A percentile compares a stretch with the other conserved stretches of the same genome.
Evolutionary conservation across 106 monocot species (phyloP).

Genomic region (Acanthochlamys bracteata): DNA sequence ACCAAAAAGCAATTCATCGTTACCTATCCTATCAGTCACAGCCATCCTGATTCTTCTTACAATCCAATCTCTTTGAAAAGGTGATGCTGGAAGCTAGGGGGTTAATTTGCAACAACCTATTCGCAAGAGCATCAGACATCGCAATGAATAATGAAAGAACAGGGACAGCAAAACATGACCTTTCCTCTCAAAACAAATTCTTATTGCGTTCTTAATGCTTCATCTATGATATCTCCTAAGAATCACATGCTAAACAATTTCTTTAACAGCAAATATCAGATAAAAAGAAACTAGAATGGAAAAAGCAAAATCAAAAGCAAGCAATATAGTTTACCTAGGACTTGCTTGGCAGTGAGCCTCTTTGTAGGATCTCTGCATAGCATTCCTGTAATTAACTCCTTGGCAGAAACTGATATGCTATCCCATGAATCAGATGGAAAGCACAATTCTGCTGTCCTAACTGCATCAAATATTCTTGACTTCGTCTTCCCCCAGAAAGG

Average conservation of each 20-base stretch:
- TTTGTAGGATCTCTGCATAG: conserved; percentile 53
- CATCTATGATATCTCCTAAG: not conserved
- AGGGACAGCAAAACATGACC: too few species aligned
- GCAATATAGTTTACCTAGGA: conserved; percentile 42
- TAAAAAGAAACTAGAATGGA: not conserved
- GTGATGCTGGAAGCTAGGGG: too few species aligned
- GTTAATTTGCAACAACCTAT: too few species aligned
- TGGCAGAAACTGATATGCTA: conserved; percentile 57
- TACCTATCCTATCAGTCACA: too few species aligned
- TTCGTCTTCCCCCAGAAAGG: conserved; percentile 98
- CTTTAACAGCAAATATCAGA: too few species aligned
- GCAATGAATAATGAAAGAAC: too few species aligned
- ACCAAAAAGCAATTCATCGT: too few species aligned
- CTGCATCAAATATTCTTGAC: conserved; percentile 77
- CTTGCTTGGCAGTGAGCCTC: conserved; percentile 56
- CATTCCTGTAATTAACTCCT: conserved; percentile 68
- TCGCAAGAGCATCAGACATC: too few species aligned
- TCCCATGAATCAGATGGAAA: conserved; percentile 82
- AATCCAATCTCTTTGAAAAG: too few species aligned
- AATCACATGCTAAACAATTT: not conserved
- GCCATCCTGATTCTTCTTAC: too few species aligned
- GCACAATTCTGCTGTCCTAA: conserved; percentile 48
- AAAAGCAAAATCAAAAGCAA: not conserved
- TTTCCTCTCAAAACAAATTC: too few species aligned
- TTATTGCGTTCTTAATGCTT: not conserved